Conservation (phyloP, 352 stramenopile species). For the Phytopythium helicoides region DNA sequence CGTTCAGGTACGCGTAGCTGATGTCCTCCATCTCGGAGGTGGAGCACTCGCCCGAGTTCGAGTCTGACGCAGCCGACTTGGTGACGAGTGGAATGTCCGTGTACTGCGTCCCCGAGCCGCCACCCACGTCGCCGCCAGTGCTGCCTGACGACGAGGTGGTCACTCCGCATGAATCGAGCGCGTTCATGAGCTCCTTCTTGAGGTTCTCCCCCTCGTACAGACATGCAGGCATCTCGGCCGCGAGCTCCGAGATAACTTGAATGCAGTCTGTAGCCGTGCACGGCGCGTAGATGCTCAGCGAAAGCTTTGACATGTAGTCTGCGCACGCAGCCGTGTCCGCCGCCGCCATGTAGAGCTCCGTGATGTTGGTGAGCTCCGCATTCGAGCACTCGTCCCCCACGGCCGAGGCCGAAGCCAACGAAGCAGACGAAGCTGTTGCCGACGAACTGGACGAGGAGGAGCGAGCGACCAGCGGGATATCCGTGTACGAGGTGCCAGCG, state of each 20-base stretch:
- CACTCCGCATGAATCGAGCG: background rate
- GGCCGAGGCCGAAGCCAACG: background rate
- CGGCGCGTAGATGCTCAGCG: conserved; percentile 18
- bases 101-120: background rate
- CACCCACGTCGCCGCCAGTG: too few relatives aligned
- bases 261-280: conserved; percentile 21
- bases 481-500: too few relatives aligned
- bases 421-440: too few relatives aligned
- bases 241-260: conserved; percentile 11
- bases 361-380: conserved; percentile 13
- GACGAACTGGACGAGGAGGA: too few relatives aligned
- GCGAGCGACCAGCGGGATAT: too few relatives aligned
- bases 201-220: conserved; percentile 21
- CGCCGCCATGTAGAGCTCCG: conserved; percentile 19
- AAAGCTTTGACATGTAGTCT: conserved; percentile 15
- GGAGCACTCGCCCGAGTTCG: conserved; percentile 1
- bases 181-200: conserved; percentile 22
- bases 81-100: conserved; percentile 9
- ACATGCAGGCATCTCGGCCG: conserved; percentile 19
- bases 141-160: too few relatives aligned
- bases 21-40: conserved; percentile 8
- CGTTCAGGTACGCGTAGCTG: conserved; percentile 9
- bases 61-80: background rate
- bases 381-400: conserved; percentile 17
- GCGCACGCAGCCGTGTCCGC: conserved; percentile 17